Evolutionary conservation across 2,329 filamentous ascomycete species (phyloP).

Genomic region (Penicillium italicum): DNA sequence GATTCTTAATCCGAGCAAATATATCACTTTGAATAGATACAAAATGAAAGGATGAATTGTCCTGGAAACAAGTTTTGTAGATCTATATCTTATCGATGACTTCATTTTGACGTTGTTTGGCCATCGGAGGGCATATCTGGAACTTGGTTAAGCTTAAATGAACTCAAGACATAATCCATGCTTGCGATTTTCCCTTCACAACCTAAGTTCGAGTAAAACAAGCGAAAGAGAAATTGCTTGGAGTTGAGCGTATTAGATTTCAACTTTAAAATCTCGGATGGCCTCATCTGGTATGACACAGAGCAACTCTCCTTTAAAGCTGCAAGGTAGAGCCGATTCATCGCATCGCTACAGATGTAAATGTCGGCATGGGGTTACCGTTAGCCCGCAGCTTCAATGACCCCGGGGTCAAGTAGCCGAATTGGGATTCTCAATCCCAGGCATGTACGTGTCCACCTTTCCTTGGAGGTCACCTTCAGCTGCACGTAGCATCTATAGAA

Average conservation of each 20-base stretch:
- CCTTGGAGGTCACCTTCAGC: background rate
- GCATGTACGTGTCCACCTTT: background rate
- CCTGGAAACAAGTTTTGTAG: no score
- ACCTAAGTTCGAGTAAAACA: no score
- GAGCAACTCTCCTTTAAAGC: no score
- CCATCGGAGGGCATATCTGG: background rate
- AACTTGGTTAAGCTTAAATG: background rate
- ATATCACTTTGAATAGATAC: background rate
- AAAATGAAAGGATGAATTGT: no score
- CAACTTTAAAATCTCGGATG: background rate
- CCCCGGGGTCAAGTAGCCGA: background rate
- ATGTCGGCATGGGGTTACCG: no score
- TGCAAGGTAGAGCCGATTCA: no score
- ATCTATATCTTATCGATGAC: constrained; percentile 22
- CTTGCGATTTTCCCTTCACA: no score
- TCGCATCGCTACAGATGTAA: no score
- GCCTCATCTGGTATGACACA: no score
- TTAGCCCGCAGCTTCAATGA: background rate
- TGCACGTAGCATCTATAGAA: background rate
- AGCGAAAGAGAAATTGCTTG: no score
- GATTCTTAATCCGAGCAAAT: background rate
- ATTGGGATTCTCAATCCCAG: background rate
- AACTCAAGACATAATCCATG: background rate
- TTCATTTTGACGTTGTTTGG: constrained; percentile 27
- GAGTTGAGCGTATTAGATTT: background rate